Base-by-base conservation (phyloP, 306 rosid species). In the Senna siamea region DNA sequence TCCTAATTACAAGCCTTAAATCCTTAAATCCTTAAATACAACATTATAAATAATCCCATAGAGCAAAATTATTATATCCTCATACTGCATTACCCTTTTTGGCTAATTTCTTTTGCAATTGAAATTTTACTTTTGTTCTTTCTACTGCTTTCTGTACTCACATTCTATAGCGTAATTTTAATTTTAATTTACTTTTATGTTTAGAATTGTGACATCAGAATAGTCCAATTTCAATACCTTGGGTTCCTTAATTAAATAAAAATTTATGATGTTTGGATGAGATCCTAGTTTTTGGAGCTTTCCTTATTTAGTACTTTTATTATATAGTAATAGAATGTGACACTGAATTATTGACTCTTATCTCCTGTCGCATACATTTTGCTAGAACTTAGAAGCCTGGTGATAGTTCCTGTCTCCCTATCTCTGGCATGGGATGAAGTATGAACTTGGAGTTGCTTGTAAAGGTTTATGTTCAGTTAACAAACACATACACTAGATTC, bases 211-310 rank as follows among this genome's bases (percentile, higher is more conserved):
- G 3, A 6, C 44, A 15, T 52, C 7, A 64, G 72, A 14, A 40
- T 3, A 19, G 32, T 60, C 2, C 6, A 18, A n/a, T 44, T 73
- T 46, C 12, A 23, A 15, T 74, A 59, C 34, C 40, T 50, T 74
- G 7, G 54, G 38, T 69, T 65, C 63, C 51, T 50, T 61, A 46
- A 64, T 60, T 37, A 37, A 4, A 37, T 52, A 23, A 22, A 22
- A 17, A 23, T 12, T 0, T 75, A 4, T 55, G 37, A 14, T 13
- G 41, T 1, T 30, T 66, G 67, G 35, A 76, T 55, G 5, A 69
- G 40, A 65, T 75, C 8, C 37, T 51, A 20, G 32, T 13, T 12
- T 22, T 56, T 12, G 37, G 37, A 56, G 37, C 37, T 56, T 56
- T 56, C 17, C 37, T 5, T 26, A 23, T 56, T 56, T 9, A 56